These are phyloP conservation scores for Mycena latifolia DNA, from an alignment of 768 basidiomycete genomes.

Conservation along the genomic window DNA sequence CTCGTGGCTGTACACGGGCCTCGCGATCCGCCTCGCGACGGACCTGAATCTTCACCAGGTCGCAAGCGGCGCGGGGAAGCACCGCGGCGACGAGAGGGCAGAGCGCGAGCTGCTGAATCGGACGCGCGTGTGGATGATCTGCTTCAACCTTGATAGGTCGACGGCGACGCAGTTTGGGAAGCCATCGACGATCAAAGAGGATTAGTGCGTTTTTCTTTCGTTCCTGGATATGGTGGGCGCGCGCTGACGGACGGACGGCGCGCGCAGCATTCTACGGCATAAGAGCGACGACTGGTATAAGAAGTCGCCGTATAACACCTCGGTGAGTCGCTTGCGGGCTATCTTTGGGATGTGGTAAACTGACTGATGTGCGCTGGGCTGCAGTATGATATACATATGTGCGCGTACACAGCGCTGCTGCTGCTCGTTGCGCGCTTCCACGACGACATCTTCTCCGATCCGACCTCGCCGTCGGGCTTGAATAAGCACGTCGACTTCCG, in stretches of 20 bases:
- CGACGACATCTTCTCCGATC: slow-evolving; percentile 82
- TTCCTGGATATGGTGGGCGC: neutral
- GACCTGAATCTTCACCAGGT: slow-evolving; percentile 89
- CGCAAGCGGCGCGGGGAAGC: slow-evolving; percentile 62
- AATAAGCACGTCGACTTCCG: slow-evolving; percentile 83
- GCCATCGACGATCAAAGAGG: slow-evolving; percentile 89
- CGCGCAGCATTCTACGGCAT: slow-evolving; percentile 71
- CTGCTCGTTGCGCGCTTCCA: slow-evolving; percentile 82
- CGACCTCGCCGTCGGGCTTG: slow-evolving; percentile 72
- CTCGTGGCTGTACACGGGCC: slow-evolving; percentile 90
- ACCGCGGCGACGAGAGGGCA: slow-evolving; percentile 67
- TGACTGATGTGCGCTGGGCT: neutral
- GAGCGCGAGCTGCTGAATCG: slow-evolving; percentile 89
- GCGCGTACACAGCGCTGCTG: slow-evolving; percentile 77
- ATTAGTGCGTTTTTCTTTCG: slow-evolving; percentile 65
- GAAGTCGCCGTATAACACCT: slow-evolving; percentile 70
- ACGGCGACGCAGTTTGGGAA: slow-evolving; percentile 92
- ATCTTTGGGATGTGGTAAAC: neutral
- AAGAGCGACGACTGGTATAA: slow-evolving; percentile 80
- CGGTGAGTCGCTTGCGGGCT: slow-evolving; percentile 52
- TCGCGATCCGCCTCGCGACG: slow-evolving; percentile 92
- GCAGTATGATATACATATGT: slow-evolving; percentile 83
- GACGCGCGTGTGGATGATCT: slow-evolving; percentile 91
- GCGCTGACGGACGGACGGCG: neutral
- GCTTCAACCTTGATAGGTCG: slow-evolving; percentile 90